Base-by-base conservation (phyloP, 2,329 filamentous ascomycete species). In the Nannizzia gypsea region DNA sequence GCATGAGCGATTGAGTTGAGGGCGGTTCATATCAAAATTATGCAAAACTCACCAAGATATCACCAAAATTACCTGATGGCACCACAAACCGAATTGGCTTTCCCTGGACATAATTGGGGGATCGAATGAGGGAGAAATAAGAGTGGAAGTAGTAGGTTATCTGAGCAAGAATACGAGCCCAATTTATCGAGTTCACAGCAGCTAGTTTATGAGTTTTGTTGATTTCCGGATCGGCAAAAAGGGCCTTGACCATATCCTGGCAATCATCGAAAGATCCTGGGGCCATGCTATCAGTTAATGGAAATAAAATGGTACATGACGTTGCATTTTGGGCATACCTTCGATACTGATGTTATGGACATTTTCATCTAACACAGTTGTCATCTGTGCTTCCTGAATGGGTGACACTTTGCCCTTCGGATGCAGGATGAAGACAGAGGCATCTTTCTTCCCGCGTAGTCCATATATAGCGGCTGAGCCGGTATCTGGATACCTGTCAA, bases 161-260 rank as follows among this genome's bases (percentile, higher is more conserved):
- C 77, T 99, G 93, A 11, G 93, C 92, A 40, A 99, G 82, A 66
- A 99, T 97, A 67, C 93, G 83, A 1, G 91, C 88, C 83, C 87
- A 96, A 77, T 97, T 97, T 77, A 97, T 97, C 52, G 88, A 93
- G 79, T 97, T 97, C 66, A 97, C 90, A 48, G 93, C 92, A 44
- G 88, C 92, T 48, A 97, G 86, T 66, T 89, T 90, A 69, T 92
- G 83, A 1, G 83, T 84, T 66, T 81, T 78, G 79, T 97, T 97
- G 71, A 89, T 87, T 59, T 90, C 85, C 2, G 86, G 79, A 68
- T 99, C 92, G 64, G 84, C 86, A 71, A 97, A 96, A 56, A 99
- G 81, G 1, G 88, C 86, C 77, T 99, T 97, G 71, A 99, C 87
- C 60, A 93, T 95, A 74, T 96, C 90, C 78, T 96, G 92, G 75